Evolutionary conservation across 768 basidiomycete species (phyloP).

Genomic region (Rhodosporidiobolus sp.): DNA sequence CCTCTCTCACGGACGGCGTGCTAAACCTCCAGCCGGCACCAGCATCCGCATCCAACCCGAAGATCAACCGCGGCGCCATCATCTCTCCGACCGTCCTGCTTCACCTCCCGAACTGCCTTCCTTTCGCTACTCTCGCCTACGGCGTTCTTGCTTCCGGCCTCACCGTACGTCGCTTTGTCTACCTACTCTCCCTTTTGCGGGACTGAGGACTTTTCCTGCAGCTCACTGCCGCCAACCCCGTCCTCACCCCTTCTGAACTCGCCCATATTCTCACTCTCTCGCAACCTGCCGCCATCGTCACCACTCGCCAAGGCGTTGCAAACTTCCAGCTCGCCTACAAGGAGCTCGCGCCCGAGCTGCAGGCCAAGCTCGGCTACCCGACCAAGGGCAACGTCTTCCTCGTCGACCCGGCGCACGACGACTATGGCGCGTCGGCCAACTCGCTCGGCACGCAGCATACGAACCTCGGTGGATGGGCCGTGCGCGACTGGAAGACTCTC

Average conservation of each 20-base stretch:
- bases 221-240: constrained; percentile 45
- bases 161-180: constrained; percentile 8
- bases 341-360: constrained; percentile 22
- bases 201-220: constrained; percentile 3
- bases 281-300: constrained; percentile 41
- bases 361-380: constrained; percentile 31
- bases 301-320: constrained; percentile 36
- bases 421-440: constrained; percentile 31
- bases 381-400: constrained; percentile 39
- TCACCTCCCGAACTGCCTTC: constrained; percentile 44
- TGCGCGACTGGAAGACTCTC: constrained; percentile 38
- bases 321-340: constrained; percentile 35
- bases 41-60: constrained; percentile 7
- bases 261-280: constrained; percentile 42
- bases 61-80: constrained; percentile 38
- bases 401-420: constrained; percentile 38
- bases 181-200: neutral
- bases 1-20: constrained; percentile 20
- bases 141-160: constrained; percentile 41
- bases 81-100: constrained; percentile 42
- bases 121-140: constrained; percentile 40
- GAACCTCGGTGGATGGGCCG: constrained; percentile 20
- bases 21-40: constrained; percentile 16
- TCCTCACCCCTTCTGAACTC: constrained; percentile 43
- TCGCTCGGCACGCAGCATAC: neutral